Evolutionary conservation across 1,139 yeast species (phyloP).

Genomic region (Yamadazyma buinensis): DNA sequence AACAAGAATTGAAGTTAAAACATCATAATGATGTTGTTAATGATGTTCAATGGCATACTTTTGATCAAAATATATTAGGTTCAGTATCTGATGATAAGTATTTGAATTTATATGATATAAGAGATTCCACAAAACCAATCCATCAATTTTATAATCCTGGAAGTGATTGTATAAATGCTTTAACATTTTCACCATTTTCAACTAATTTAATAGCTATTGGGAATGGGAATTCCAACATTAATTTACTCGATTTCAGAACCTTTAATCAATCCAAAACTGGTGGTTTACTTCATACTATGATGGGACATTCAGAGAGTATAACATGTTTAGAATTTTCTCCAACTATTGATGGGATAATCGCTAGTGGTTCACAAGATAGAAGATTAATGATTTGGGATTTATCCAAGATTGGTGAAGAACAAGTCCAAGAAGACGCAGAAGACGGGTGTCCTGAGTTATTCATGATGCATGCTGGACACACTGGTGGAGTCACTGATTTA

Average conservation of each 20-base stretch:
- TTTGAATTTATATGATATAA: conserved; percentile 41
- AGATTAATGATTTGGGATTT: conserved; percentile 75
- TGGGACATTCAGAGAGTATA: conserved; percentile 72
- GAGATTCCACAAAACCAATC: conserved; percentile 25
- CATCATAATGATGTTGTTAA: conserved; percentile 61
- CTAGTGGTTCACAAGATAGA: conserved; percentile 70
- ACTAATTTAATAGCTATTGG: conserved; percentile 61
- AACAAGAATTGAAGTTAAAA: conserved; percentile 19
- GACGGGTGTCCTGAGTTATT: conserved; percentile 80
- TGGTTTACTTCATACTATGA: conserved; percentile 59
- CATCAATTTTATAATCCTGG: conserved; percentile 27
- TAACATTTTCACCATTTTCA: conserved; percentile 64
- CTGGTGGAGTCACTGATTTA: conserved; percentile 69
- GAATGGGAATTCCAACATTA: conserved; percentile 63
- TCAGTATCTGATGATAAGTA: conserved; percentile 67
- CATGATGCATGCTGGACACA: conserved; percentile 88
- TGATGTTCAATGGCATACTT: conserved; percentile 68
- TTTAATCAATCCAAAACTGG: conserved; percentile 16
- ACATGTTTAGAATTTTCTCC: conserved; percentile 72
- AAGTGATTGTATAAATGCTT: conserved; percentile 52
- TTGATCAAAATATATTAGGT: conserved; percentile 51
- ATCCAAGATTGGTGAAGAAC: conserved; percentile 71
- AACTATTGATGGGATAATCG: conserved; percentile 65
- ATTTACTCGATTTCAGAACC: conserved; percentile 57
- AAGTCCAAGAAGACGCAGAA: conserved; percentile 70